phyloP scores from a whole-genome alignment of 371 early-diverging fungal genomes.

The Mortierella polycephala region DNA sequence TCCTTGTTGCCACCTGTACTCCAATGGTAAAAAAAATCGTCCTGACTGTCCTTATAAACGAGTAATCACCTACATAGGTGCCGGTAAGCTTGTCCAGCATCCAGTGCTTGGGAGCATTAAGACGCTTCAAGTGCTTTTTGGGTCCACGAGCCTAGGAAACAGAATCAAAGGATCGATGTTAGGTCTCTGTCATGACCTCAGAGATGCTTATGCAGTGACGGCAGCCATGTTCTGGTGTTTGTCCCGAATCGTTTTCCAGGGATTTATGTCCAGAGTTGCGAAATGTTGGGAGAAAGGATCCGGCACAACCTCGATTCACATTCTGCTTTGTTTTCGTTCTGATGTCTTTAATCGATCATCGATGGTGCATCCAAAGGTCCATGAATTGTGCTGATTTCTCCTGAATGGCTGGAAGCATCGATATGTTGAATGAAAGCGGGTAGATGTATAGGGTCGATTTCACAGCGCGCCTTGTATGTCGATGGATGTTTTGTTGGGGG shows the following conservation, averaged over 20 bases:
- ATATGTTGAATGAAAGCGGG: neutral
- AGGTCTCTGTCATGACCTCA: neutral
- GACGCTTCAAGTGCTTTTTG: slow-evolving; percentile 99
- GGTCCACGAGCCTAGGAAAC: slow-evolving; percentile 94
- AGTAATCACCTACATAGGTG: slow-evolving; percentile 75
- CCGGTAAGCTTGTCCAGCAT: slow-evolving; percentile 99
- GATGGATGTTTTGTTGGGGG: slow-evolving; percentile 7
- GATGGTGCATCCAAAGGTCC: too few relatives aligned
- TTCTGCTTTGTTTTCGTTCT: too few relatives aligned
- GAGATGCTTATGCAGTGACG: too few relatives aligned
- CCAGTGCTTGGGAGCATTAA: slow-evolving; percentile 99
- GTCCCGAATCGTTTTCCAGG: too few relatives aligned
- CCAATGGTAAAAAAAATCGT: neutral
- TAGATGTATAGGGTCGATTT: slow-evolving; percentile 1
- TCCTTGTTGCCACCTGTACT: neutral
- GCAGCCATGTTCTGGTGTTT: too few relatives aligned
- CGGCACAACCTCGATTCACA: too few relatives aligned
- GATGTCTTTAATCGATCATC: too few relatives aligned
- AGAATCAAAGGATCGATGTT: neutral
- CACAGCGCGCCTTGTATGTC: slow-evolving; percentile 5
- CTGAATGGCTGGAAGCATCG: too few relatives aligned
- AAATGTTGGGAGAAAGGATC: too few relatives aligned
- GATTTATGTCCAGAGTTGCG: too few relatives aligned
- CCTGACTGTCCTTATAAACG: neutral
- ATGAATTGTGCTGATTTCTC: too few relatives aligned